These are phyloP conservation scores for Phytophthora cajani DNA, from an alignment of 352 stramenopile genomes.

Conservation along the genomic window DNA sequence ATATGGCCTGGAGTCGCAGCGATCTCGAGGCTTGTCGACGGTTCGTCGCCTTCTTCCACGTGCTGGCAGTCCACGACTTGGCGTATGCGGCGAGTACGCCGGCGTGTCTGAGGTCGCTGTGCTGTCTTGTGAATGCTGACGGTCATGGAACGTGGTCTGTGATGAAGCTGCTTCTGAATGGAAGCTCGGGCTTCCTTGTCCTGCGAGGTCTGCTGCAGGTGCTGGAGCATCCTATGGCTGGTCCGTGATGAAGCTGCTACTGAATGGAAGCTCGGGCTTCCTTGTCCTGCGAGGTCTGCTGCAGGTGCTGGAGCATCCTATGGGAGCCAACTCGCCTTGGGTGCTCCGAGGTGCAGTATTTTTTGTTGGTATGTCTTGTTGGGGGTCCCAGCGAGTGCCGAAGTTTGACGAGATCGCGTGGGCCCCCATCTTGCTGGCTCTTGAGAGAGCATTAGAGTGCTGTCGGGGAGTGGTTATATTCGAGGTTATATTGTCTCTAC, in stretches of 20 bases:
- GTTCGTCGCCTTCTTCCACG: slow-evolving; percentile 80
- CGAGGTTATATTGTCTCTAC: slow-evolving; percentile 87
- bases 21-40: slow-evolving; percentile 79
- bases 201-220: slow-evolving; percentile 73
- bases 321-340: slow-evolving; percentile 58
- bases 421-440: slow-evolving; percentile 70
- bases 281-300: slow-evolving; percentile 77
- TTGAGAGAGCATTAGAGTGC: slow-evolving; percentile 69
- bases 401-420: slow-evolving; percentile 82
- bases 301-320: slow-evolving; percentile 73
- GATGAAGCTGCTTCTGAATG: slow-evolving; percentile 81
- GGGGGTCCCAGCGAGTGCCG: slow-evolving; percentile 80
- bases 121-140: slow-evolving; percentile 86
- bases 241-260: slow-evolving; percentile 82
- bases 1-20: slow-evolving; percentile 73
- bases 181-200: slow-evolving; percentile 68
- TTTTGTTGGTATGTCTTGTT: slow-evolving; percentile 90
- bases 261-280: slow-evolving; percentile 69
- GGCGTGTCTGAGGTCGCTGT: slow-evolving; percentile 74
- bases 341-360: slow-evolving; percentile 86
- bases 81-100: slow-evolving; percentile 68
- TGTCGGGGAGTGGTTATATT: slow-evolving; percentile 85
- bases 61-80: slow-evolving; percentile 65
- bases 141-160: slow-evolving; percentile 84
- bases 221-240: slow-evolving; percentile 77